Conservation (phyloP, 768 basidiomycete species). For the Podaxis carcinomalis region DNA sequence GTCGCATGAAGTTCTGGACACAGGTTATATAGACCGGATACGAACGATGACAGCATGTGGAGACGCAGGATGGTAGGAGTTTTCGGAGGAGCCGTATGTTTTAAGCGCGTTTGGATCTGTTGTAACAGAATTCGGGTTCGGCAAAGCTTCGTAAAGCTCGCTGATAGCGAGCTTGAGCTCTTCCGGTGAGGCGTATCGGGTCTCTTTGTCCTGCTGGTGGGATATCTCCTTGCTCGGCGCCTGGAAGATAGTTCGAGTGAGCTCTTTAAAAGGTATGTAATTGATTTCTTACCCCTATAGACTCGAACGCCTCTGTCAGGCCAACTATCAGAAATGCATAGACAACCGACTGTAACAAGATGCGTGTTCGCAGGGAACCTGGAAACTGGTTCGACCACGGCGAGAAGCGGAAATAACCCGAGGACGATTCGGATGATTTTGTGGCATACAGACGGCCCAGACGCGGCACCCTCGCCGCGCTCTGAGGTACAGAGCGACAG, state of each 20-base stretch:
- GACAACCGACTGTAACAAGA: conserved; percentile 30
- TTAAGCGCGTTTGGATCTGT: conserved; percentile 48
- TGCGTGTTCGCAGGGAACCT: conserved; percentile 26
- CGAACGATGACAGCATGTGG: conserved; percentile 50
- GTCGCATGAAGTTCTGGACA: conserved; percentile 12
- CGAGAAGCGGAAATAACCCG: conserved; percentile 23
- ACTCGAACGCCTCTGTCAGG: conserved; percentile 22
- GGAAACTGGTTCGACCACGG: conserved; percentile 38
- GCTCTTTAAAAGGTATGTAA: not conserved
- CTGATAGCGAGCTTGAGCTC: conserved; percentile 49
- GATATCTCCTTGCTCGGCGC: conserved; percentile 2
- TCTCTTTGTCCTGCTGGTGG: conserved; percentile 7
- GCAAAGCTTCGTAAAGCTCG: conserved; percentile 44
- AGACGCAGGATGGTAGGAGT: conserved; percentile 61
- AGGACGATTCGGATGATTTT: not conserved
- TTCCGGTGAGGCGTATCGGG: conserved; percentile 39
- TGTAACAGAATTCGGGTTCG: conserved; percentile 40
- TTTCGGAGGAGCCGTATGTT: conserved; percentile 62
- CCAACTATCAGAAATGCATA: conserved; percentile 34
- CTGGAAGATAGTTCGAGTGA: conserved; percentile 2
- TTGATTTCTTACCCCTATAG: conserved; percentile 15
- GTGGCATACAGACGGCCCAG: conserved; percentile 1
- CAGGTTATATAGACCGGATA: not conserved
- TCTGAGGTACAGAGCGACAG: not conserved
- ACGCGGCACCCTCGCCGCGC: not conserved